A percentile compares a stretch with the other conserved stretches of the same genome.
phyloP scores from a whole-genome alignment of 1,139 yeast species.

The Nematodospora anomalae region DNA sequence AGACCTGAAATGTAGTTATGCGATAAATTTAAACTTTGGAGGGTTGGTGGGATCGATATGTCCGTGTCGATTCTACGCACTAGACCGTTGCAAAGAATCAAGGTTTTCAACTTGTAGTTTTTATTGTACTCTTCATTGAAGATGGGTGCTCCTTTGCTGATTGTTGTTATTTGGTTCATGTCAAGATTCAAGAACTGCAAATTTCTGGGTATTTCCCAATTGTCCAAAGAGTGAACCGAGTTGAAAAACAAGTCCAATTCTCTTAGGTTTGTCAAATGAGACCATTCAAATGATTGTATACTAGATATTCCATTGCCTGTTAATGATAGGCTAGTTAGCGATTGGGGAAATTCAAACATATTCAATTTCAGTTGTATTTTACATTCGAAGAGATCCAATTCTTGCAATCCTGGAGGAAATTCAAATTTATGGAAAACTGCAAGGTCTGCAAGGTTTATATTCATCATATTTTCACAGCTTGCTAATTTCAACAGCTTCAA shows the following conservation, averaged over 20 bases:
- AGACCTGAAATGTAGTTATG: conserved; percentile 14
- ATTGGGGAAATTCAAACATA: conserved; percentile 27
- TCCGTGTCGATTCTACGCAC: conserved; percentile 18
- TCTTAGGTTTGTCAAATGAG: conserved; percentile 20
- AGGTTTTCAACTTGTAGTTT: conserved; percentile 9
- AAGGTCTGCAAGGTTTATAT: conserved; percentile 1
- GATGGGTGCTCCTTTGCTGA: conserved; percentile 13
- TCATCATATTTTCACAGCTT: conserved; percentile 7
- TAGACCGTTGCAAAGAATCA: conserved; percentile 19
- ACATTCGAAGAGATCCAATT: conserved; percentile 28
- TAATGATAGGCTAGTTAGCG: conserved; percentile 23
- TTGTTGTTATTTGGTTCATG: conserved; percentile 18
- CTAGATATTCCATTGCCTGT: conserved; percentile 25
- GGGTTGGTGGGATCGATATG: conserved; percentile 19
- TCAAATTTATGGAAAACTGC: no score
- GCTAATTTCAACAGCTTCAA: conserved; percentile 23
- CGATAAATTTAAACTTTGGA: conserved; percentile 14
- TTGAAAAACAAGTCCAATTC: conserved; percentile 28
- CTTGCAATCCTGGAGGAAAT: conserved; percentile 26
- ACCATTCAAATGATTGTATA: conserved; percentile 23
- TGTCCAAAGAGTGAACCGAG: conserved; percentile 18
- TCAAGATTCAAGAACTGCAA: conserved; percentile 25
- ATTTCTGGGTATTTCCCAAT: conserved; percentile 28
- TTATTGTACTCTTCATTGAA: conserved; percentile 12
- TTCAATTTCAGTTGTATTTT: conserved; percentile 19